A percentile compares a stretch with the other conserved stretches of the same genome.
Evolutionary conservation across 2,329 filamentous ascomycete genomes (phyloP).

Genomic region (Tolypocladium amazonense): DNA sequence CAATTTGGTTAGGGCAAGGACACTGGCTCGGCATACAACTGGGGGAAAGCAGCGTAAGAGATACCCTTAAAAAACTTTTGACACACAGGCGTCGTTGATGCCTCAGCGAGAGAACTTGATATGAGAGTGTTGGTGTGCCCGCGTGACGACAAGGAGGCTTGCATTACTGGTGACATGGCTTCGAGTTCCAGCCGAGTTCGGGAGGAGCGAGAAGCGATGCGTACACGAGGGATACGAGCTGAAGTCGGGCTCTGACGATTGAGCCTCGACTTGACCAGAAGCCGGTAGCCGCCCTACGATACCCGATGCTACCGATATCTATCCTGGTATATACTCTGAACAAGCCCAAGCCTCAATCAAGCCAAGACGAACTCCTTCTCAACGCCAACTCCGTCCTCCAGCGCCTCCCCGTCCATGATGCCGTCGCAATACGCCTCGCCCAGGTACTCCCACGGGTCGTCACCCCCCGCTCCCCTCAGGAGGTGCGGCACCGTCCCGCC

Average conservation of each 20-base stretch:
- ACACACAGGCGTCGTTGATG: background rate
- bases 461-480: slow-evolving; percentile 6
- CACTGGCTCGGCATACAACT: background rate
- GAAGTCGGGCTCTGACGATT: background rate
- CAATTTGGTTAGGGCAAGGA: background rate
- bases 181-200: too few species aligned
- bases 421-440: slow-evolving; percentile 23
- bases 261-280: background rate
- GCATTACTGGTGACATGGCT: too few species aligned
- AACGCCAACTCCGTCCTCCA: slow-evolving; percentile 3
- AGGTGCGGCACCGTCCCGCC: slow-evolving; percentile 18
- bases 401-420: slow-evolving; percentile 20
- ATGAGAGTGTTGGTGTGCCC: too few species aligned
- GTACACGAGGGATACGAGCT: background rate
- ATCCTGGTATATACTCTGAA: too few species aligned
- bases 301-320: background rate
- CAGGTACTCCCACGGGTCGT: slow-evolving; percentile 13
- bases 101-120: background rate
- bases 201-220: too few species aligned
- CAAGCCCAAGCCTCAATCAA: background rate
- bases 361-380: slow-evolving; percentile 2
- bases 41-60: background rate
- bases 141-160: too few species aligned
- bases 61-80: background rate
- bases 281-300: background rate